Percentiles rank a stretch among this genome's conserved stretches.
Evolutionary conservation across 2,329 filamentous ascomycete species (phyloP).

Genomic region (Trichoderma sp.): DNA sequence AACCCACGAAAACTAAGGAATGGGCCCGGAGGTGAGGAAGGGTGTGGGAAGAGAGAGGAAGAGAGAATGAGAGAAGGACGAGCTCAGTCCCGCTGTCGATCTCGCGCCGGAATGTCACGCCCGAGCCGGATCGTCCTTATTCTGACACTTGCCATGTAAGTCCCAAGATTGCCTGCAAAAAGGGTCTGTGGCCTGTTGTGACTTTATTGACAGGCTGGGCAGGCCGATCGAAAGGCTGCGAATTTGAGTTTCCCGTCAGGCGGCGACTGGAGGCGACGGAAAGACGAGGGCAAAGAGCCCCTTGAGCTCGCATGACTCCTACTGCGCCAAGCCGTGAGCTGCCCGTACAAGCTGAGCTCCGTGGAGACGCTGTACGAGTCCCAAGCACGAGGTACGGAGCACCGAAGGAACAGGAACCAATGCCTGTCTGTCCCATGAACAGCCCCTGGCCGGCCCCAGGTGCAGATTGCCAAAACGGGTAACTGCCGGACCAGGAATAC

Average conservation of each 20-base stretch:
- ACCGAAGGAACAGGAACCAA: neutral
- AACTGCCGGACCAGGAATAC: conserved; percentile 15
- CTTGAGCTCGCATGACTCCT: conserved; percentile 14
- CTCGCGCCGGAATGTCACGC: neutral
- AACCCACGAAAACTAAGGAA: neutral
- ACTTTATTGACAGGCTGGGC: neutral
- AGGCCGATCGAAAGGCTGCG: conserved; percentile 3
- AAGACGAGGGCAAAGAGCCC: neutral
- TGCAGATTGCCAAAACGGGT: conserved; percentile 10
- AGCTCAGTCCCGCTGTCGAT: neutral
- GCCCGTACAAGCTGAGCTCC: neutral
- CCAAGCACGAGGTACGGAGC: neutral
- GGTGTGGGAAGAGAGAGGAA: neutral
- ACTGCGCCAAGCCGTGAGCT: conserved; percentile 5
- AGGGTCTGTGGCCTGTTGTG: neutral
- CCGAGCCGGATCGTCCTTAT: conserved; percentile 19
- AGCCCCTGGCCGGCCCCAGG: conserved; percentile 17
- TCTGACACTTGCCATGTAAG: neutral
- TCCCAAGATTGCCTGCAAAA: conserved; percentile 8
- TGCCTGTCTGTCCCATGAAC: conserved; percentile 18
- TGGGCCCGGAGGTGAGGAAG: neutral
- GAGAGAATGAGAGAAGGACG: neutral
- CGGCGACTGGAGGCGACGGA: neutral
- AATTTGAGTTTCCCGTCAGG: neutral
- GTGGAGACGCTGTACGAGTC: no score